Base-by-base conservation (phyloP, 345 rosid species). In the Populus davidiana region DNA sequence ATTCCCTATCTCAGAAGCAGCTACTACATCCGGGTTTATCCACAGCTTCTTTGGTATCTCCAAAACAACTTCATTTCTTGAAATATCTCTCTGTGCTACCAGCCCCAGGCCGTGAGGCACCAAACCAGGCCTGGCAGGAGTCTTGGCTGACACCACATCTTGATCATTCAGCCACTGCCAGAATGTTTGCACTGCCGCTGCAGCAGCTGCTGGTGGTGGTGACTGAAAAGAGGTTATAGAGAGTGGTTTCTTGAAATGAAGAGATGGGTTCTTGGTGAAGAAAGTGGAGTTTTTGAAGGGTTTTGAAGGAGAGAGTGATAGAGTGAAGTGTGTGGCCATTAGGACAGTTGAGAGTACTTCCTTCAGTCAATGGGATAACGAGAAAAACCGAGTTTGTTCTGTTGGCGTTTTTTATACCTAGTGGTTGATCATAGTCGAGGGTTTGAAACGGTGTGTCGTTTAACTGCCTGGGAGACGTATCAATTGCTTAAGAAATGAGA, bases 11-110 rank as follows among this genome's bases (percentile, higher is more conserved):
- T 91, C 96, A 54, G 98, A 95, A 71, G 87, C 92, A 5, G 87
- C 87, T 50, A 91, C 94, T 0, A 86, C 80, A 75, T 93, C 97
- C n/a, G 88, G 95, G 86, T 92, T 93, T 75, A 95, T 90, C 98
- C 96, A 95, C 39, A 93, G 72, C 75, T 87, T 86, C 81, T 89
- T 86, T 13, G 98, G 98, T 27, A 95, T 81, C 90, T 95, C 97
- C 85, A 95, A 83, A 52, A 95, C 92, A 75, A 92, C 91, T 83
- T 95, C 99, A 77, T 93, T 93, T 77, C 85, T 87, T 59, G 82
- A 84, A 69, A 95, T 91, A 86, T 92, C 88, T 23, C 94, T 84
- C 61, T 82, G 83, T 18, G 98, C 99, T 64, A 93, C 83, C 69
- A 95, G 91, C 10, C 98, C 99, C 21, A 95, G 78, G 44, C 99